A percentile compares a stretch with the other conserved stretches of the same genome.
Conservation (phyloP, 306 rosid species). For the Hippophae tibetana region DNA sequence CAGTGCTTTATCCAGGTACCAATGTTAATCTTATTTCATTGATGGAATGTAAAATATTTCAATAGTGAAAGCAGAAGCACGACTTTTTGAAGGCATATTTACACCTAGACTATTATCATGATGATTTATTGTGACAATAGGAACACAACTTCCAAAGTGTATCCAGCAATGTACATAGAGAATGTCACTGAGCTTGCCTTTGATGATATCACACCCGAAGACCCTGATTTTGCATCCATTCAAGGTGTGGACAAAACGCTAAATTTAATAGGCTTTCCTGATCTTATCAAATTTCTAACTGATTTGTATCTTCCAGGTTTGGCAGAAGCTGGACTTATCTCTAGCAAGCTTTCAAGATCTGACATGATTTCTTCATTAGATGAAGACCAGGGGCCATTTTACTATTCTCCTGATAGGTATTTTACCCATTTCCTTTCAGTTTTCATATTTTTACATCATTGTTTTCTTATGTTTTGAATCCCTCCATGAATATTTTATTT, state of each 20-base stretch:
- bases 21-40: constrained; percentile 10
- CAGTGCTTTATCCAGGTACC: constrained; percentile 84
- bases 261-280: constrained; percentile 1
- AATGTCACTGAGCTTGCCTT: constrained; percentile 86
- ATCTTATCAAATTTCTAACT: not conserved
- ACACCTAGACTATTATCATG: constrained; percentile 14
- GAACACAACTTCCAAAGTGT: constrained; percentile 75
- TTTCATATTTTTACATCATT: not conserved
- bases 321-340: constrained; percentile 98
- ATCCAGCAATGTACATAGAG: constrained; percentile 94
- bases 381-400: constrained; percentile 49
- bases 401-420: constrained; percentile 79
- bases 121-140: constrained; percentile 31
- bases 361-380: constrained; percentile 58
- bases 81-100: constrained; percentile 2
- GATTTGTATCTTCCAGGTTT: constrained; percentile 50
- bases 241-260: constrained; percentile 56
- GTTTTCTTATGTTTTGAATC: not conserved
- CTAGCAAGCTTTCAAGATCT: constrained; percentile 78
- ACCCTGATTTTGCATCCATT: constrained; percentile 87
- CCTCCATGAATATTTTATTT: not conserved
- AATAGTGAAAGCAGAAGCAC: not conserved
- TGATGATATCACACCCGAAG: constrained; percentile 81
- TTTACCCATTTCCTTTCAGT: not conserved
- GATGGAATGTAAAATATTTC: constrained; percentile 9